Evolutionary conservation across 1,139 yeast species (phyloP).

Genomic region (Eremothecium sinecaudum): DNA sequence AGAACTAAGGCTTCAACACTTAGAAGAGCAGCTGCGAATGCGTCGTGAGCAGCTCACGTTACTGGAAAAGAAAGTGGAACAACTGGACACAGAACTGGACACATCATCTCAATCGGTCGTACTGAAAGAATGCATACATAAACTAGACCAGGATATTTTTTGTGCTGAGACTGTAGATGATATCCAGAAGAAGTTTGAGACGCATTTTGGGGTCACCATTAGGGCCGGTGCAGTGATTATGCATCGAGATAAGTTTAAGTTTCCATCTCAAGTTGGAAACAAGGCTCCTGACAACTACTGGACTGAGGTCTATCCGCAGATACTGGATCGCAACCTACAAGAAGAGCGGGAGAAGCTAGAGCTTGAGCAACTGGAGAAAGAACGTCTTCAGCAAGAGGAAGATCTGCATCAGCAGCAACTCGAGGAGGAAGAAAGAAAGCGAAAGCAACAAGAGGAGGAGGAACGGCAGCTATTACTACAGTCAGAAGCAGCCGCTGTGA

Average conservation of each 20-base stretch:
- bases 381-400: slow-evolving; percentile 7
- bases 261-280: not conserved
- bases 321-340: slow-evolving; percentile 6
- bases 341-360: slow-evolving; percentile 12
- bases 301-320: slow-evolving; percentile 5
- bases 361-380: slow-evolving; percentile 6
- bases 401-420: slow-evolving; percentile 6
- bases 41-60: slow-evolving; percentile 11
- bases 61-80: slow-evolving; percentile 4
- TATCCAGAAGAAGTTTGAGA: slow-evolving; percentile 10
- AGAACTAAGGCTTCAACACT: slow-evolving; percentile 9
- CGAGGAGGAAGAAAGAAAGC: slow-evolving; percentile 6
- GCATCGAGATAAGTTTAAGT: slow-evolving; percentile 10
- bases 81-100: not conserved
- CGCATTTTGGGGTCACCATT: slow-evolving; percentile 9
- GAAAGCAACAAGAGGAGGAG: slow-evolving; percentile 4
- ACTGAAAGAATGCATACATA: not conserved
- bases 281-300: slow-evolving; percentile 4
- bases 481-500: slow-evolving; percentile 1
- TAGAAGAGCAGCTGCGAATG: slow-evolving; percentile 11
- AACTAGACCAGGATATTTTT: slow-evolving; percentile 4
- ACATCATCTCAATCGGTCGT: not conserved
- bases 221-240: slow-evolving; percentile 16
- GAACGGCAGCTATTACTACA: slow-evolving; percentile 6
- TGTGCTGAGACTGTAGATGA: slow-evolving; percentile 4